phyloP scores from a whole-genome alignment of 2,329 filamentous ascomycete species.

The Triangularia setosa region DNA sequence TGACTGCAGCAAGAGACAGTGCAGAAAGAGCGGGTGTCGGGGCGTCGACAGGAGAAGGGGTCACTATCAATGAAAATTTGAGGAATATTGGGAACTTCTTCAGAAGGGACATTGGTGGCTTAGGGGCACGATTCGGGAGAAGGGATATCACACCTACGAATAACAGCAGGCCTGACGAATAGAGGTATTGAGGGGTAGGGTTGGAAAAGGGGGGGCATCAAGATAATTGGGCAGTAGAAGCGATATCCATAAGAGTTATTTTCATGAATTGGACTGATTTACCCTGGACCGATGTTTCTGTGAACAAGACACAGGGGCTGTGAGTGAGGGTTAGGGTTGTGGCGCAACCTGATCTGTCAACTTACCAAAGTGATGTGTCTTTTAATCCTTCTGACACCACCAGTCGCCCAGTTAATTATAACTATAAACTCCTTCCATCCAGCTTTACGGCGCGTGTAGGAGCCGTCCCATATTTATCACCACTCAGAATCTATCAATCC shows the following conservation, averaged over 20 bases:
- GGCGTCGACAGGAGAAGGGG: conserved; percentile 46
- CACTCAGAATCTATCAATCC: too few species aligned
- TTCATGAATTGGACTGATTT: neutral
- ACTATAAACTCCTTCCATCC: neutral
- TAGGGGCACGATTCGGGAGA: conserved; percentile 70
- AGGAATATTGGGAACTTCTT: conserved; percentile 98
- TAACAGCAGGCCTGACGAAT: neutral
- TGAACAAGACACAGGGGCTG: neutral
- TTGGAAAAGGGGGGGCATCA: conserved; percentile 9
- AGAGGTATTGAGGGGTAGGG: neutral
- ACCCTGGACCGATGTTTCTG: neutral
- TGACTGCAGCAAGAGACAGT: conserved; percentile 82
- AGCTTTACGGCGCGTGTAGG: neutral
- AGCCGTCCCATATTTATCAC: neutral
- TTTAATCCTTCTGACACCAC: neutral
- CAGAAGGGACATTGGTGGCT: conserved; percentile 74
- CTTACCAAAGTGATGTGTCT: neutral
- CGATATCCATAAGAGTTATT: neutral
- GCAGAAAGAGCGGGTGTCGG: conserved; percentile 53
- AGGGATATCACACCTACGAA: conserved; percentile 41
- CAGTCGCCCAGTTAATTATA: neutral
- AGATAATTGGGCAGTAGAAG: neutral
- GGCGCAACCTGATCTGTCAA: neutral
- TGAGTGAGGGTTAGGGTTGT: conserved; percentile 19
- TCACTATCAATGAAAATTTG: conserved; percentile 85